phyloP scores from a whole-genome alignment of 2,329 filamentous ascomycete genomes.

The Apiospora marii region DNA sequence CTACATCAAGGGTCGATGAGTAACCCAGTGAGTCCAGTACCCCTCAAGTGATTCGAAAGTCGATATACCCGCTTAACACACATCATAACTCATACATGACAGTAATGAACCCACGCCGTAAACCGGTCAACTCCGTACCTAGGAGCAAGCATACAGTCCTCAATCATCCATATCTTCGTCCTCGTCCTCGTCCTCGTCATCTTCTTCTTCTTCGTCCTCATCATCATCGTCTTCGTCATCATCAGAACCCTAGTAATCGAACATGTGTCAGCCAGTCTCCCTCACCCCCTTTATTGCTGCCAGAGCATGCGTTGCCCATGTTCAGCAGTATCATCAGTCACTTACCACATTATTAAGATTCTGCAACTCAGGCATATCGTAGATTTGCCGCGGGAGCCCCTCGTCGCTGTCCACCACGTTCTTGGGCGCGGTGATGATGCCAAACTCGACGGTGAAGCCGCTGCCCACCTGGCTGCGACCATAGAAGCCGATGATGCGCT shows the following conservation, averaged over 20 bases:
- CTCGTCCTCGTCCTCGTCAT: neutral
- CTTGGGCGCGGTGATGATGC: slow-evolving; percentile 54
- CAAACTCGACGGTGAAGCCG: slow-evolving; percentile 49
- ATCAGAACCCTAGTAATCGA: neutral
- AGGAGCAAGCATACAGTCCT: neutral
- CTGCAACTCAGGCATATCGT: slow-evolving; percentile 49
- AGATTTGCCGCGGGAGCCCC: slow-evolving; percentile 49
- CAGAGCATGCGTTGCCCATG: neutral
- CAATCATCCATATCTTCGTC: neutral
- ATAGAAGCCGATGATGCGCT: slow-evolving; percentile 56
- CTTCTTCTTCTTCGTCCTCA: neutral
- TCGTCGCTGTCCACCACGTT: slow-evolving; percentile 35
- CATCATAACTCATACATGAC: too few species aligned
- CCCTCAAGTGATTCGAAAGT: too few species aligned
- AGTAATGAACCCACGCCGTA: neutral
- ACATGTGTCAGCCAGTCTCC: neutral
- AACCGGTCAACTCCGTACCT: neutral
- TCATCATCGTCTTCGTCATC: neutral
- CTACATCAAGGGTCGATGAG: too few species aligned
- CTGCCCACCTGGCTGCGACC: slow-evolving; percentile 44
- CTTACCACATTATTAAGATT: neutral
- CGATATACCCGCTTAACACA: too few species aligned
- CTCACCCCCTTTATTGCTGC: neutral
- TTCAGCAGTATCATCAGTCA: neutral
- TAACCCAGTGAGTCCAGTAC: too few species aligned